Base-by-base conservation (phyloP, 495 filamentous ascomycete genomes). In the Daldinia grandis region DNA sequence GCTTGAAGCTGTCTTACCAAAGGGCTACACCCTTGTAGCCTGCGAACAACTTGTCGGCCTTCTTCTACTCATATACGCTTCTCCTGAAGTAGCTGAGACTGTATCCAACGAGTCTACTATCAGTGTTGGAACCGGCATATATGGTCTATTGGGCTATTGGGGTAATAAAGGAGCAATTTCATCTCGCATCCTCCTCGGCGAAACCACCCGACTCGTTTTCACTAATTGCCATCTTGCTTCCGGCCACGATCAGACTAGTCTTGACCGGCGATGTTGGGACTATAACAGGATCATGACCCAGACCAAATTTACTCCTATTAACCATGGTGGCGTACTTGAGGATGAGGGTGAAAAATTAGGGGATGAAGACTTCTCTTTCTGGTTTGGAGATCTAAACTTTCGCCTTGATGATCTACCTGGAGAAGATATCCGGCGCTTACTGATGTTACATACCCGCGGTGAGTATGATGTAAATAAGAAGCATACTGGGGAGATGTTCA, bases 371-470 rank as follows among this genome's bases (percentile, higher is more conserved):
- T 94, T 97, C 79, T 86, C 90, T 1, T 97, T 98, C 72, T 98
- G 94, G 93, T 93, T 97, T 76, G 96, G 96, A 21, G 96, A 99
- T 78, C 84, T 99, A 8, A 99, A 99, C 78, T 99, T 97, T 74
- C 86, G 96, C 35, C 83, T 99, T 0, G 93, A 97, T 49, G 91
- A 89, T 51, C 87, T 98, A 5, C 91, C 95, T 0, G 93, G 92
- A 0, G 92, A 93, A 53, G 96, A 98, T 78, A 95, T 99, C 33
- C 87, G 96, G 24, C 87, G 89, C 56, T 86, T 98, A 6, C 85
- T 99, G 28, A 90, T 89, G 79, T 84, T 96, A 19, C 94, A 98
- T 76, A 90, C 92, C 1, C 85, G 84, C 24, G 91, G 93, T 61
- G 87, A 93, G 67, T 95, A 95, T 63, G 91, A 90, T 66, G 64